These are phyloP conservation scores for Phytophthora ramorum DNA, from an alignment of 352 stramenopile species.

Conservation along the genomic window DNA sequence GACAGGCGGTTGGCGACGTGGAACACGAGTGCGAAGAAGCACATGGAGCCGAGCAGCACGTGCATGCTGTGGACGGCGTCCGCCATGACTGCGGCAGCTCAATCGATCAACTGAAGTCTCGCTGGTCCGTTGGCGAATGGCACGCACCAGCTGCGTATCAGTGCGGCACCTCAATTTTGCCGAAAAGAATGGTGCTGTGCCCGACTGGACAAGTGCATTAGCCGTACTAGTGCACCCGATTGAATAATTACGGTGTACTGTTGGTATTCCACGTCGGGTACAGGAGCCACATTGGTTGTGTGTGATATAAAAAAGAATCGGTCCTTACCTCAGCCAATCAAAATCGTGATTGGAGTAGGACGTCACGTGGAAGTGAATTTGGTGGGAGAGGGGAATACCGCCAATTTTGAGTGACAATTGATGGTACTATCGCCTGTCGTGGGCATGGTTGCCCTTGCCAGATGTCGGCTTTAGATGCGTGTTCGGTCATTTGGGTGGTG, in stretches of 20 bases:
- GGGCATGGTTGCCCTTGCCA: too few relatives aligned
- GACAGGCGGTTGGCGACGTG: slow-evolving; percentile 58
- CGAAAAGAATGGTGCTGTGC: background rate
- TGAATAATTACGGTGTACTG: too few relatives aligned
- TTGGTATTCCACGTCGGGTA: background rate
- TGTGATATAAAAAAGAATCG: background rate
- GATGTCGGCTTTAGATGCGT: too few relatives aligned
- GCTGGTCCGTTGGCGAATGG: slow-evolving; percentile 19
- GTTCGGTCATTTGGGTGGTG: background rate
- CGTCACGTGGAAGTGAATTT: background rate
- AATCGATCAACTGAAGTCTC: background rate
- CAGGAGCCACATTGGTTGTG: background rate
- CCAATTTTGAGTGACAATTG: background rate
- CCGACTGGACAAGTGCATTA: background rate
- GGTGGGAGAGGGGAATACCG: slow-evolving; percentile 3
- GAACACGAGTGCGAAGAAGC: slow-evolving; percentile 70
- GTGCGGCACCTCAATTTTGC: slow-evolving; percentile 6
- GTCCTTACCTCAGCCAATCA: background rate
- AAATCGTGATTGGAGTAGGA: slow-evolving; percentile 1
- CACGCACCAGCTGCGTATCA: slow-evolving; percentile 24
- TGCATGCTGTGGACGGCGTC: slow-evolving; percentile 39
- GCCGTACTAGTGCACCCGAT: too few relatives aligned
- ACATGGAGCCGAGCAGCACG: slow-evolving; percentile 61
- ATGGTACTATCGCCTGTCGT: background rate
- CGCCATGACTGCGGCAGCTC: slow-evolving; percentile 10